Evolutionary conservation across 2,329 filamentous ascomycete species (phyloP), one percentile per base, ranked within the genome.

Genomic region (Paracorniculantispora psalliotae): DNA sequence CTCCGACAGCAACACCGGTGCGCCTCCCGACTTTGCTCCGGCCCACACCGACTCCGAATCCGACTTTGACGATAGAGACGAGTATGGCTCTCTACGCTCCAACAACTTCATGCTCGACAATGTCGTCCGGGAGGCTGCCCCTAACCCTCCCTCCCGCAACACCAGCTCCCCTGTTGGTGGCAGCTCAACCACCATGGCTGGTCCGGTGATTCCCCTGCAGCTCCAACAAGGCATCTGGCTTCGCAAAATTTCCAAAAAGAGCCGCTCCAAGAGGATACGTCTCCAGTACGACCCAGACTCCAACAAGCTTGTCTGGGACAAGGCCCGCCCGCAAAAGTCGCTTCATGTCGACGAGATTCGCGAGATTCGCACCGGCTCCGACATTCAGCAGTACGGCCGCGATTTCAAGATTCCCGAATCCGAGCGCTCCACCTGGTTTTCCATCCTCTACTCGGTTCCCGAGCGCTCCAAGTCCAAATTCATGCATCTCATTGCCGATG

Each of bases 331-430:
- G 1, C 84, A 86, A 25, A 97, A 97, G 71, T 86, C 85, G 56
- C 89, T 99, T 63, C 96, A 96, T 72, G 90, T 99, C 63, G 94
- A 99, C 68, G 92, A 97, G 71, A 93, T 99, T 67, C 89, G 90
- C 68, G 92, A 96, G 68, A 92, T 97, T 50, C 87, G 92, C 62
- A 85, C 87, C 35, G 92, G 91, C 19, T 83, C 83, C 13, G 91
- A 97, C 69, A 91, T 93, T 19, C 86, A 90, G 59, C 93, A 96
- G 70, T 96, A 96, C 70, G 88, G 91, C 44, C 86, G 93, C 67
- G 92, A 97, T 71, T 90, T 89, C 68, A 84, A 86, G 41, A 77
- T 94, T 23, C 76, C 87, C 0, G 82, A 87, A 54, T 77, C 83
- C 6, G 82, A 86, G 41, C 88, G 92, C 66, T 75, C 81, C 8